Percentiles rank a stretch among this genome's conserved stretches.
Conservation (phyloP, 495 filamentous ascomycete species). For the Xylaria palmicola region DNA sequence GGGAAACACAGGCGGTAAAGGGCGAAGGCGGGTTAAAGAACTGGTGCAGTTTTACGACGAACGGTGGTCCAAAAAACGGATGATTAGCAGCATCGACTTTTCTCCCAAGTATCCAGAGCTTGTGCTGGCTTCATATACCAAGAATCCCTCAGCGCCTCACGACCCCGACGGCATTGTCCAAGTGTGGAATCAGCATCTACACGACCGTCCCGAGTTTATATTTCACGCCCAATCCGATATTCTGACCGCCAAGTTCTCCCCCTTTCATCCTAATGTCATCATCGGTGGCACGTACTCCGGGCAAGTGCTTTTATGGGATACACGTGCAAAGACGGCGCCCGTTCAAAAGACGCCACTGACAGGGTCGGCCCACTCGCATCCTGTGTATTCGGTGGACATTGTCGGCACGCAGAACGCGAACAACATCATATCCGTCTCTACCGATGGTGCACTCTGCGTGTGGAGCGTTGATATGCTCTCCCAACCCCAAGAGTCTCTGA, state of each 20-base stretch:
- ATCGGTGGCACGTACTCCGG: slow-evolving; percentile 93
- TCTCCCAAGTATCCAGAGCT: slow-evolving; percentile 95
- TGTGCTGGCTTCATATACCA: slow-evolving; percentile 90
- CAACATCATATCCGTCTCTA: slow-evolving; percentile 94
- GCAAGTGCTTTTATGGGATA: slow-evolving; percentile 98
- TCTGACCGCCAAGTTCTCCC: slow-evolving; percentile 91
- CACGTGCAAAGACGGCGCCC: slow-evolving; percentile 78
- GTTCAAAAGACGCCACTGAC: slow-evolving; percentile 96
- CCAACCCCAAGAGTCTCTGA: slow-evolving; percentile 88
- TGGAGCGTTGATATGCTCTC: slow-evolving; percentile 98
- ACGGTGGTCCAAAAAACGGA: slow-evolving; percentile 93
- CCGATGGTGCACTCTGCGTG: slow-evolving; percentile 92
- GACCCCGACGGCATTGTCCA: slow-evolving; percentile 93
- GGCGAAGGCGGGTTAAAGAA: slow-evolving; percentile 78
- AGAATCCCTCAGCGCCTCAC: slow-evolving; percentile 91
- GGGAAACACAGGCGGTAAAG: slow-evolving; percentile 66
- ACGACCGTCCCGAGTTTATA: slow-evolving; percentile 89
- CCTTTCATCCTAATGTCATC: slow-evolving; percentile 93
- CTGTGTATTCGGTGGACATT: slow-evolving; percentile 91
- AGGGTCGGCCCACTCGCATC: slow-evolving; percentile 89
- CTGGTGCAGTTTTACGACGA: slow-evolving; percentile 92
- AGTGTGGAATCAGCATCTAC: slow-evolving; percentile 95
- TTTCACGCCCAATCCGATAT: slow-evolving; percentile 97
- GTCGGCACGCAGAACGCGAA: slow-evolving; percentile 98
- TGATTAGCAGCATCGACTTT: slow-evolving; percentile 90